A percentile compares a stretch with the other conserved stretches of the same genome.
Evolutionary conservation across 768 basidiomycete genomes (phyloP).

Genomic region (Strobilomyces dryophilus): DNA sequence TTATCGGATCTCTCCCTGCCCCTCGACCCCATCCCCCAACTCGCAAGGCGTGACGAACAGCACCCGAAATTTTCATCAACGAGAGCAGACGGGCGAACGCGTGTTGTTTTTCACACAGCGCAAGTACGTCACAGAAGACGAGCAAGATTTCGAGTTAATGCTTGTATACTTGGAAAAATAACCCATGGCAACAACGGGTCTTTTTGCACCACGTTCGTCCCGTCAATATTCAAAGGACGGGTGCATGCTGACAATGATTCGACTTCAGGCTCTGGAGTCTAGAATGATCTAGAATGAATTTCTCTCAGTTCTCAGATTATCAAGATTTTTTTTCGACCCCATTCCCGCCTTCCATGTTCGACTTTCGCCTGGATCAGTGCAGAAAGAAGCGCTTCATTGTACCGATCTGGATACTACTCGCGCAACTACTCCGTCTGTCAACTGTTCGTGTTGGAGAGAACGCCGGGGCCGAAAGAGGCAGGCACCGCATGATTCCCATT

Average conservation of each 20-base stretch:
- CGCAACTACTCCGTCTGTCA: conserved; percentile 60
- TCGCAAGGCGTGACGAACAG: too few relatives aligned
- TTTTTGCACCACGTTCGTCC: conserved; percentile 82
- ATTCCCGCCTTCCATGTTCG: conserved; percentile 60
- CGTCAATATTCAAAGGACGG: not conserved
- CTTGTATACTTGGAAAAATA: conserved; percentile 90
- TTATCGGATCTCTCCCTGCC: conserved; percentile 25
- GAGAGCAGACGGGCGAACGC: too few relatives aligned
- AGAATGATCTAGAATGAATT: conserved; percentile 64
- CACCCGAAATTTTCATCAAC: too few relatives aligned
- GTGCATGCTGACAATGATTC: not conserved
- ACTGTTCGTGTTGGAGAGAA: conserved; percentile 89
- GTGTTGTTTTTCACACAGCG: too few relatives aligned
- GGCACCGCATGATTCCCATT: conserved; percentile 80
- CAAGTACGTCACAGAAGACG: too few relatives aligned
- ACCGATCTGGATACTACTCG: conserved; percentile 64
- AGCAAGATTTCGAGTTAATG: conserved; percentile 91
- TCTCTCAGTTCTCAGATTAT: conserved; percentile 71
- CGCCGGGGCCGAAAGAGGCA: conserved; percentile 74
- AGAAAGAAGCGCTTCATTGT: conserved; percentile 40
- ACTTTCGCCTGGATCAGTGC: conserved; percentile 1
- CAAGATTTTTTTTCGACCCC: conserved; percentile 61
- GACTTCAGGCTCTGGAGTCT: conserved; percentile 55
- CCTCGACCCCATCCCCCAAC: too few relatives aligned
- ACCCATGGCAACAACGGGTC: conserved; percentile 82